phyloP scores from a whole-genome alignment of 2,329 filamentous ascomycete species.

The Fusarium torreyae region DNA sequence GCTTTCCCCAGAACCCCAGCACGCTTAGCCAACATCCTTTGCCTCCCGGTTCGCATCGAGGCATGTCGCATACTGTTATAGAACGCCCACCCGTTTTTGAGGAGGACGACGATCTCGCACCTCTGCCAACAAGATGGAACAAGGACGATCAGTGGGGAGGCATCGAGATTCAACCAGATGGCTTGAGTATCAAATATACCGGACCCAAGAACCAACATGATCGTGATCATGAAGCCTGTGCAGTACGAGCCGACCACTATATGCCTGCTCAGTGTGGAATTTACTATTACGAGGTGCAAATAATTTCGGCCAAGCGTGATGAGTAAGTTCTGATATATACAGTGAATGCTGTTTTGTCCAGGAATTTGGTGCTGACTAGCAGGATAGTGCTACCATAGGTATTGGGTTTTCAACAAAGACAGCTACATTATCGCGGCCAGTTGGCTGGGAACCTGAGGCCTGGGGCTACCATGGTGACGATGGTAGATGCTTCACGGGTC shows the following conservation, averaged over 20 bases:
- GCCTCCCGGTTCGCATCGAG: constrained; percentile 73
- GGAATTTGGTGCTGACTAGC: constrained; percentile 14
- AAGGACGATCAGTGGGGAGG: constrained; percentile 80
- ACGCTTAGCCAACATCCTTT: constrained; percentile 59
- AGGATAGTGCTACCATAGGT: constrained; percentile 69
- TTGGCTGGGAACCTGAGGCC: constrained; percentile 78
- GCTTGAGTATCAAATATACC: constrained; percentile 77
- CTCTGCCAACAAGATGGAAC: constrained; percentile 87
- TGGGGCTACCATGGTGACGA: constrained; percentile 81
- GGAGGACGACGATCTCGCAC: constrained; percentile 72
- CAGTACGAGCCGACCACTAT: constrained; percentile 84
- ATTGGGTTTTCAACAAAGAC: constrained; percentile 73
- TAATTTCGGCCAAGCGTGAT: constrained; percentile 66
- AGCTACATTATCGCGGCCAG: constrained; percentile 68
- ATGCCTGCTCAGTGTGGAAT: constrained; percentile 94
- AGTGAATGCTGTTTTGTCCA: neutral
- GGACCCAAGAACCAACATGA: constrained; percentile 64
- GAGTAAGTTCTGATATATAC: constrained; percentile 63
- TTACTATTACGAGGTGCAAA: constrained; percentile 88
- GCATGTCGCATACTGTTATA: constrained; percentile 86
- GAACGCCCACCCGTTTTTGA: constrained; percentile 77
- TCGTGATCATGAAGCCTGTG: constrained; percentile 81
- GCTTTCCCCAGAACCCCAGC: constrained; percentile 61
- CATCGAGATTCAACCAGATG: constrained; percentile 82
- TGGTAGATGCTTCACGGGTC: constrained; percentile 71